These are phyloP conservation scores for Escallonia rubra DNA, from an alignment of 129 eudicot species.

Conservation along the genomic window DNA sequence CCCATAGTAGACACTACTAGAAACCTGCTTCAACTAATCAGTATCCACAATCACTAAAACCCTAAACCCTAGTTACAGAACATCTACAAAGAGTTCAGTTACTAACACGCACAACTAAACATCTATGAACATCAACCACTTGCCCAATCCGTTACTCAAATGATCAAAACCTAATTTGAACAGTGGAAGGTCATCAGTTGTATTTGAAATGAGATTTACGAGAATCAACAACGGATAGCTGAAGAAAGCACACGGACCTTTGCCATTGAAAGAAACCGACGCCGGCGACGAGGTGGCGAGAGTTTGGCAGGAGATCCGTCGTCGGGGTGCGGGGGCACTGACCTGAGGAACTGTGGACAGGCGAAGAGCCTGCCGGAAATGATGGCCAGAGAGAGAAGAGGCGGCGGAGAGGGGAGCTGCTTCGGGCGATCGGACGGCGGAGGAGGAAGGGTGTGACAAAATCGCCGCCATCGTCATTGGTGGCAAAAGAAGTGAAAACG, in stretches of 20 bases:
- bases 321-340: slow-evolving; percentile 2
- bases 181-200: neutral
- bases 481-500: neutral
- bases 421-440: slow-evolving; percentile 23
- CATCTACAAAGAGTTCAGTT: neutral
- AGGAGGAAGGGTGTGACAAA: slow-evolving; percentile 25
- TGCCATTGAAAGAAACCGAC: slow-evolving; percentile 12
- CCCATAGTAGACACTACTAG: neutral
- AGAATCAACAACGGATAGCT: neutral
- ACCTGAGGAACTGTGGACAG: slow-evolving; percentile 15
- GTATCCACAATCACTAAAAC: neutral
- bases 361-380: slow-evolving; percentile 8
- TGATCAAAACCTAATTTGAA: neutral
- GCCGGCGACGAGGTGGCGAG: slow-evolving; percentile 18
- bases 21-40: neutral
- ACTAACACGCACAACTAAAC: neutral
- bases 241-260: slow-evolving; percentile 21
- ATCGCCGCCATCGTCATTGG: slow-evolving; percentile 19
- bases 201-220: neutral
- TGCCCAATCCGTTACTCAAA: neutral
- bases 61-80: neutral
- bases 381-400: slow-evolving; percentile 8
- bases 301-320: slow-evolving; percentile 32
- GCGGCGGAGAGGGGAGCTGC: slow-evolving; percentile 18
- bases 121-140: neutral